Evolutionary conservation across 1,139 yeast species (phyloP).

Genomic region (Tardiomyces digboiensis): DNA sequence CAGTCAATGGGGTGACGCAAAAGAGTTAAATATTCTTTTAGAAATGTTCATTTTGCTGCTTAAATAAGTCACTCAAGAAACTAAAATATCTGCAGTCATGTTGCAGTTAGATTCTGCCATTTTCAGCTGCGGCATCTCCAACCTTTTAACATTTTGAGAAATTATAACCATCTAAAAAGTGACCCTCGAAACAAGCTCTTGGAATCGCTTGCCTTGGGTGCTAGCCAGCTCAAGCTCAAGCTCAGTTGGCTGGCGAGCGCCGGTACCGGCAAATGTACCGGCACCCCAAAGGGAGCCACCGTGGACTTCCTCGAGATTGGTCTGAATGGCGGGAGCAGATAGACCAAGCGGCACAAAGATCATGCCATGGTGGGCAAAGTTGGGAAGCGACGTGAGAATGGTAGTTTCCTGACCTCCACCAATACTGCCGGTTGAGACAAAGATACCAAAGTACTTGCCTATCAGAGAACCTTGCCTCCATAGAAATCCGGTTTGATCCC

Average conservation of each 20-base stretch:
- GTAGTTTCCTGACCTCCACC: conserved; percentile 81
- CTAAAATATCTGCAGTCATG: too few species aligned
- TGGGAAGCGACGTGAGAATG: conserved; percentile 49
- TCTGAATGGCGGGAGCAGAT: conserved; percentile 44
- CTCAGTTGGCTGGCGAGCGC: conserved; percentile 58
- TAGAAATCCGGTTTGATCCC: conserved; percentile 71
- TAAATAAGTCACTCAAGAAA: too few species aligned
- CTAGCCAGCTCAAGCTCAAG: conserved; percentile 53
- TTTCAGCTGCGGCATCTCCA: too few species aligned
- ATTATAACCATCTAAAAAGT: too few species aligned
- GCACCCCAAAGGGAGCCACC: conserved; percentile 89
- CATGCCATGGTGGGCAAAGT: conserved; percentile 68
- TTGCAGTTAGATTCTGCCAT: too few species aligned
- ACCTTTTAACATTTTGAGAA: too few species aligned
- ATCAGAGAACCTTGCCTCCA: conserved; percentile 67
- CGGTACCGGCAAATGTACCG: conserved; percentile 66
- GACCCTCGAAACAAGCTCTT: conserved; percentile 28
- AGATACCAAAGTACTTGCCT: conserved; percentile 67
- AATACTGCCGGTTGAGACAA: conserved; percentile 67
- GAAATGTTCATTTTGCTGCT: too few species aligned
- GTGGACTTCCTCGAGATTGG: conserved; percentile 55
- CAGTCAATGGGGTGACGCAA: too few species aligned
- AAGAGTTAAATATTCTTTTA: too few species aligned
- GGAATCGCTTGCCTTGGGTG: conserved; percentile 55
- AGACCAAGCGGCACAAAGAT: conserved; percentile 72